Conservation (phyloP, 139 green algal species). For the Ettlia oleoabundans region DNA sequence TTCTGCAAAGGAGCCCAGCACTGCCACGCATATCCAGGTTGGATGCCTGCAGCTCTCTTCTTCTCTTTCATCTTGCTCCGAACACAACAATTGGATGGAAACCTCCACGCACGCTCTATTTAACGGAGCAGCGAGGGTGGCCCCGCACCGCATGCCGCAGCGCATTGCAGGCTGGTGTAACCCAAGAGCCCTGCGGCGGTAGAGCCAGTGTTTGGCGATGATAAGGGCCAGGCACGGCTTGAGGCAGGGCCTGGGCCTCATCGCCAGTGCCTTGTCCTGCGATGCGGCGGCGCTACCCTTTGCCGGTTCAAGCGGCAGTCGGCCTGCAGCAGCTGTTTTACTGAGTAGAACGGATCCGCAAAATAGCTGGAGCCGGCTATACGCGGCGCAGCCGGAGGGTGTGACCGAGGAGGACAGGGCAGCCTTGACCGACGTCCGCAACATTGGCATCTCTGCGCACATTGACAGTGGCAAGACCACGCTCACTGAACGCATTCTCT, state of each 20-base stretch:
- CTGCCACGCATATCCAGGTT: no score
- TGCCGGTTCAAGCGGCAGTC: background rate
- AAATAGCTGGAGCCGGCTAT: background rate
- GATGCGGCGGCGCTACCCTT: background rate
- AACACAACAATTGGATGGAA: background rate
- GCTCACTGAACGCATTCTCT: conserved; percentile 97
- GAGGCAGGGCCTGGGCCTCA: background rate
- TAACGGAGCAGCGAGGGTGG: background rate
- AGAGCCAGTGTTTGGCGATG: background rate
- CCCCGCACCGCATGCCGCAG: background rate
- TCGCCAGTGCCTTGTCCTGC: background rate
- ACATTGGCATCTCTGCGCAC: conserved; percentile 98
- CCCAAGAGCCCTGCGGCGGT: background rate
- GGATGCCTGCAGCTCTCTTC: no score
- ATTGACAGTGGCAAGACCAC: conserved; percentile 99
- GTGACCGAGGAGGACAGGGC: conserved; percentile 35
- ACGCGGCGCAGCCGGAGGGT: conserved; percentile 24
- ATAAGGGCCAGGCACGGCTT: background rate
- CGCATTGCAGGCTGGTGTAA: background rate
- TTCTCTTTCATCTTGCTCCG: no score
- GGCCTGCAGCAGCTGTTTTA: background rate
- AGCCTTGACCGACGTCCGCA: conserved; percentile 66
- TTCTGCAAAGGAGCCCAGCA: no score
- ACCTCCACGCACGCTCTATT: background rate
- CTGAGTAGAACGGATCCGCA: background rate